Evolutionary conservation across 345 rosid genomes (phyloP), one percentile per base, ranked within the genome.

Genomic region (Atalantia buxifolia): DNA sequence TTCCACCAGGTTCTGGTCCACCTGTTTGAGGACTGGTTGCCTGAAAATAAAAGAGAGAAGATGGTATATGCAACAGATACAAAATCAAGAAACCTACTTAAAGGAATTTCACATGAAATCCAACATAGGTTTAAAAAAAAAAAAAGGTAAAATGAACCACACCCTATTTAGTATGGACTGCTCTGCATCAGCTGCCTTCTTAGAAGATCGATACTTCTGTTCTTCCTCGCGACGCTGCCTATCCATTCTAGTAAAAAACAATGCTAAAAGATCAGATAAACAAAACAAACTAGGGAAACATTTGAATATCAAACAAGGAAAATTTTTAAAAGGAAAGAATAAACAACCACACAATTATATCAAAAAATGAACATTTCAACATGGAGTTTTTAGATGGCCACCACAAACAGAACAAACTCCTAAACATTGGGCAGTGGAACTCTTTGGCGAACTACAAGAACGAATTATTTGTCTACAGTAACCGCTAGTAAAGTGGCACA

Each of bases 191-290:
- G 64, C 77, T 66, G 85, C 91, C 86, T 93, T 95, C 80, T 90
- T 95, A 69, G 99, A 95, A 70, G 98, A 90, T 82, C 92, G 85
- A 64, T 84, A 86, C 85, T 92, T 97, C 72, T 89, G 81, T 79
- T 97, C 99, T 72, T 97, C 99, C 89, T 97, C 99, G 1, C 98
- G 92, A 13, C 98, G 98, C 73, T 93, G 99, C 78, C 98, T 87
- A 78, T 97, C 99, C 97, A 94, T 90, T 84, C 99, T 97, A 84
- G 74, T 59, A 56, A 83, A 78, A 73, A 24, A 50, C 8, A 71
- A 30, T 0, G 65, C 25, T 6, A 48, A 73, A 63, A 18, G 33
- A 27, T 75, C 50, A 77, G 66, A 74, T 42, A 48, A 33, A 31
- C 31, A 71, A 69, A 38, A 38, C 10, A 22, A 35, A 66, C 38